Conservation (phyloP, 2,329 filamentous ascomycete genomes). For the Penicillium sclerotiorum region DNA sequence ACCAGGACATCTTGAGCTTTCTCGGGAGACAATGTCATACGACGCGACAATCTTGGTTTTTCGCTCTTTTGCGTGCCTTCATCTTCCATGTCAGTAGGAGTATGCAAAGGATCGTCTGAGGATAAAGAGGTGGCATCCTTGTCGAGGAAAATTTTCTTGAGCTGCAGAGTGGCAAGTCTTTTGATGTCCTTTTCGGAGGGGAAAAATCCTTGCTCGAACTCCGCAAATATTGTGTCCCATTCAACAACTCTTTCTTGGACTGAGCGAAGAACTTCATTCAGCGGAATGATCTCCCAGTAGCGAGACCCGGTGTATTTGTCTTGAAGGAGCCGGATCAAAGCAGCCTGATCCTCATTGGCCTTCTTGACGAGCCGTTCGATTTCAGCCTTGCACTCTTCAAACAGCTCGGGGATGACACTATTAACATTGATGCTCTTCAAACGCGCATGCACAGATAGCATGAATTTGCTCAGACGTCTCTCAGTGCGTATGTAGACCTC, state of each 20-base stretch:
- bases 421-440: constrained; percentile 89
- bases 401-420: constrained; percentile 84
- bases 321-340: constrained; percentile 76
- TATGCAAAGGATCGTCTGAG: constrained; percentile 65
- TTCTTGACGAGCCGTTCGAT: constrained; percentile 77
- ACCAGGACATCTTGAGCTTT: constrained; percentile 66
- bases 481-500: constrained; percentile 82
- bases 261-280: constrained; percentile 84
- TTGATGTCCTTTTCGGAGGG: constrained; percentile 95
- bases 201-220: constrained; percentile 91
- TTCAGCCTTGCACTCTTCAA: constrained; percentile 77
- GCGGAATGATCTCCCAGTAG: constrained; percentile 94
- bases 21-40: constrained; percentile 58
- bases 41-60: constrained; percentile 37
- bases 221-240: constrained; percentile 87
- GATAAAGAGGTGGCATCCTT: constrained; percentile 73
- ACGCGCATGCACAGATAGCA: constrained; percentile 79
- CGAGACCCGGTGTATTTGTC: constrained; percentile 90
- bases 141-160: constrained; percentile 94
- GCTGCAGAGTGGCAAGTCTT: constrained; percentile 84
- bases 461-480: constrained; percentile 81
- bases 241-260: constrained; percentile 91
- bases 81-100: constrained; percentile 40
- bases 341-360: constrained; percentile 79
- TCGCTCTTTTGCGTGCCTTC: constrained; percentile 33